Conservation (phyloP, 768 basidiomycete genomes). For the Serendipita sp. region DNA sequence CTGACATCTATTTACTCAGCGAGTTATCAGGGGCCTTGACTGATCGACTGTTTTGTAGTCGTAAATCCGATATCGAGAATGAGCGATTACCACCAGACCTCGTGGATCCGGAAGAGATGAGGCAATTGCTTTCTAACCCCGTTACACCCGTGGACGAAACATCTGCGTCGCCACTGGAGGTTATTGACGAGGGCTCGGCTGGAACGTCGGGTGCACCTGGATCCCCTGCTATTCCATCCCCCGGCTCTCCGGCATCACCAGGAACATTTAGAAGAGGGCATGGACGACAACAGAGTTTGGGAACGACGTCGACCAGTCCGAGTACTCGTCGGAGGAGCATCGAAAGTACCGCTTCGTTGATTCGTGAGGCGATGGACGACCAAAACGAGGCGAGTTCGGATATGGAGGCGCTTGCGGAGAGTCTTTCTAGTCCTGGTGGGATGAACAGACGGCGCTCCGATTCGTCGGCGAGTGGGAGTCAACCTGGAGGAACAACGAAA, state of each 20-base stretch:
- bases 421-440: neutral
- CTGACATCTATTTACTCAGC: neutral
- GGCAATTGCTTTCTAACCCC: conserved; percentile 27
- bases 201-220: conserved; percentile 28
- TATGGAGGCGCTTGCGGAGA: conserved; percentile 16
- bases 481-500: neutral
- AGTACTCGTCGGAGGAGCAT: conserved; percentile 81
- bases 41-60: conserved; percentile 28
- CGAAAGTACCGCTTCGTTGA: conserved; percentile 90
- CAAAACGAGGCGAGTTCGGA: conserved; percentile 27
- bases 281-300: conserved; percentile 64
- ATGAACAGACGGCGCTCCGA: neutral
- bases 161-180: conserved; percentile 14
- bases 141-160: conserved; percentile 37
- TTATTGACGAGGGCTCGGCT: conserved; percentile 12
- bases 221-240: conserved; percentile 26
- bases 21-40: neutral
- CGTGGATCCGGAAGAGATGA: conserved; percentile 22
- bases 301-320: conserved; percentile 90
- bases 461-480: neutral
- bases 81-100: conserved; percentile 65
- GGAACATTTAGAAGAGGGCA: conserved; percentile 53
- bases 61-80: conserved; percentile 97
- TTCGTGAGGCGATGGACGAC: conserved; percentile 83
- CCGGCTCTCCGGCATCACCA: conserved; percentile 18